These are phyloP conservation scores for Raddia guianensis DNA, from an alignment of 176 grass and related monocot genomes.

Conservation along the genomic window DNA sequence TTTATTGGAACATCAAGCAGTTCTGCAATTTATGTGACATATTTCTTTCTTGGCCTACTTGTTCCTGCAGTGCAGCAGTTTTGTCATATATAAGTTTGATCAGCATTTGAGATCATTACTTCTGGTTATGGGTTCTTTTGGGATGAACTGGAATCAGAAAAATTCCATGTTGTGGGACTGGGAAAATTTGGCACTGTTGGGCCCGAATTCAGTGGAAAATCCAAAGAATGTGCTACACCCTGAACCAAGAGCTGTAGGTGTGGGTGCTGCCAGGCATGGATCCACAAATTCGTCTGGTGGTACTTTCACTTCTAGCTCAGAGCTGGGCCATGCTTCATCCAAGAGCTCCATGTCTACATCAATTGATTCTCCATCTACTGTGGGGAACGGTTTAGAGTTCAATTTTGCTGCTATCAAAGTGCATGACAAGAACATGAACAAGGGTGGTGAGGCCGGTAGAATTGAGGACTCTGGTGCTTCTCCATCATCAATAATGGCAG, in stretches of 20 bases:
- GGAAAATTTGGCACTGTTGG: constrained; percentile 38
- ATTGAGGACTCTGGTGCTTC: constrained; percentile 36
- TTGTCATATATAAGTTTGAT: constrained; percentile 12
- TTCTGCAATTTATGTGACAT: neutral
- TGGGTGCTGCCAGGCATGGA: constrained; percentile 26
- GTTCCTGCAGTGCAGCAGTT: constrained; percentile 29
- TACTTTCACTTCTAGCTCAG: constrained; percentile 53
- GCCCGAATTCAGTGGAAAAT: constrained; percentile 27
- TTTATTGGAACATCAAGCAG: neutral
- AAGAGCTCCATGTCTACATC: constrained; percentile 55
- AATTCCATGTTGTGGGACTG: constrained; percentile 55
- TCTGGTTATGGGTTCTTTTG: constrained; percentile 47
- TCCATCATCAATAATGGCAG: constrained; percentile 23
- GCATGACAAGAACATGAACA: constrained; percentile 14
- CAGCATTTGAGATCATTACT: constrained; percentile 14
- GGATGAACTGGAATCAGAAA: constrained; percentile 64
- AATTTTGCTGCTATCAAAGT: constrained; percentile 42
- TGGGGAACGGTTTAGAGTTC: constrained; percentile 42
- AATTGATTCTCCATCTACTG: constrained; percentile 41
- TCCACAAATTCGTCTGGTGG: constrained; percentile 36
- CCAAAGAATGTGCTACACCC: constrained; percentile 22
- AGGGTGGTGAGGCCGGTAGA: constrained; percentile 12
- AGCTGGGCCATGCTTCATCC: constrained; percentile 52
- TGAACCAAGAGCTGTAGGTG: constrained; percentile 26
- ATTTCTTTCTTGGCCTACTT: neutral